Conservation (phyloP, 805 yeast species). For the Pichia membranifaciens region DNA sequence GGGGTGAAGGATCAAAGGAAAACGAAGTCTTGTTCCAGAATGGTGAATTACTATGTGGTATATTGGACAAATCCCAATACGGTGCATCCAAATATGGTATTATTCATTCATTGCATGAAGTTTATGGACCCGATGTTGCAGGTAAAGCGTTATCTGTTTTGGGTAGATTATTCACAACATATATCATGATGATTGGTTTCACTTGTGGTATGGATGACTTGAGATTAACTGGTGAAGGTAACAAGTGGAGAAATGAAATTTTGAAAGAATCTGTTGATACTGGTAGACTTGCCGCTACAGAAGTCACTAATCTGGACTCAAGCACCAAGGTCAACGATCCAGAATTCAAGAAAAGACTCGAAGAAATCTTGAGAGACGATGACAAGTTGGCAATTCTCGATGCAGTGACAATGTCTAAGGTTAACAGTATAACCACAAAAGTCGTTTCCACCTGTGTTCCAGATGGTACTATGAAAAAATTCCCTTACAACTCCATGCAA, state of each 20-base stretch:
- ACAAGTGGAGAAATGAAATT: slow-evolving; percentile 79
- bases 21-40: slow-evolving; percentile 78
- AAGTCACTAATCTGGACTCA: slow-evolving; percentile 77
- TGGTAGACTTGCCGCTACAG: slow-evolving; percentile 90
- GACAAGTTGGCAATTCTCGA: slow-evolving; percentile 87
- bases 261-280: slow-evolving; percentile 69
- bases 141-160: slow-evolving; percentile 87
- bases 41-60: slow-evolving; percentile 89
- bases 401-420: slow-evolving; percentile 92
- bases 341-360: slow-evolving; percentile 81
- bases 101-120: slow-evolving; percentile 93
- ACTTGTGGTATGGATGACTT: slow-evolving; percentile 99
- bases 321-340: slow-evolving; percentile 45
- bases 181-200: slow-evolving; percentile 85
- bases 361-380: slow-evolving; percentile 92
- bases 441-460: slow-evolving; percentile 95
- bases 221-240: slow-evolving; percentile 87
- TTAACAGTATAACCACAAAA: slow-evolving; percentile 85
- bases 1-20: slow-evolving; percentile 84
- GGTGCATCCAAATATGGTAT: slow-evolving; percentile 97
- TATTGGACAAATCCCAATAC: slow-evolving; percentile 94
- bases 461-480: slow-evolving; percentile 88
- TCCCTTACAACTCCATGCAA: slow-evolving; percentile 97
- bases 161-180: slow-evolving; percentile 92
- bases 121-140: slow-evolving; percentile 86